phyloP scores from a whole-genome alignment of 2,329 filamentous ascomycete species.

The Chrysoporthe deuterocubensis region DNA sequence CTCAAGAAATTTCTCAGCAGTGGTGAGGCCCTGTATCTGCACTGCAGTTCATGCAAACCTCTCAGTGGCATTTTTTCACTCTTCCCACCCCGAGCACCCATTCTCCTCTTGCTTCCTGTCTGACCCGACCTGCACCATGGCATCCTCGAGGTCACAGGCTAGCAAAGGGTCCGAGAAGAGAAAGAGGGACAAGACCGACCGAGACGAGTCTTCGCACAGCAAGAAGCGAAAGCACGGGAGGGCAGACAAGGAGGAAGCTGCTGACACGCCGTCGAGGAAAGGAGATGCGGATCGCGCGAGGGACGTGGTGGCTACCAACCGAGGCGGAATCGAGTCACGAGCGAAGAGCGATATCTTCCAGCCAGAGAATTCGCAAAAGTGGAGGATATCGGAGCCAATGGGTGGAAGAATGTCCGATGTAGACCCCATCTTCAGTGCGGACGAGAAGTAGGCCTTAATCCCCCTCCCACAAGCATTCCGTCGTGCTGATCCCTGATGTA shows the following conservation, averaged over 20 bases:
- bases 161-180: slow-evolving; percentile 28
- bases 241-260: slow-evolving; percentile 19
- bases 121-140: slow-evolving; percentile 22
- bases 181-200: slow-evolving; percentile 30
- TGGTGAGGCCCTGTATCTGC: slow-evolving; percentile 10
- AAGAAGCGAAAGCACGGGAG: slow-evolving; percentile 29
- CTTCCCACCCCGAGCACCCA: slow-evolving; percentile 16
- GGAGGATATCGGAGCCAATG: slow-evolving; percentile 67
- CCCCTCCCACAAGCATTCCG: background rate
- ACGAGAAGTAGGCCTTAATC: slow-evolving; percentile 59
- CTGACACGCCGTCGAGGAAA: slow-evolving; percentile 20
- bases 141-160: slow-evolving; percentile 28
- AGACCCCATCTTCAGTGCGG: slow-evolving; percentile 63
- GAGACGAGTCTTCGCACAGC: slow-evolving; percentile 29
- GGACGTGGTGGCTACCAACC: slow-evolving; percentile 1
- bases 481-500: slow-evolving; percentile 42
- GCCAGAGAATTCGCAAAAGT: slow-evolving; percentile 37
- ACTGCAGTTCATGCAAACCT: slow-evolving; percentile 34
- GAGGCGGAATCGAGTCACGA: slow-evolving; percentile 2
- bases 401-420: slow-evolving; percentile 68
- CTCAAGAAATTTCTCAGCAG: slow-evolving; percentile 28
- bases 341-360: slow-evolving; percentile 7
- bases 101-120: background rate
- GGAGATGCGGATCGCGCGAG: slow-evolving; percentile 18
- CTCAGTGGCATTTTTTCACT: slow-evolving; percentile 21